Percentiles rank a stretch among this genome's conserved stretches.
phyloP scores from a whole-genome alignment of 805 yeast species.

The Metschnikowia noctiluminum region DNA sequence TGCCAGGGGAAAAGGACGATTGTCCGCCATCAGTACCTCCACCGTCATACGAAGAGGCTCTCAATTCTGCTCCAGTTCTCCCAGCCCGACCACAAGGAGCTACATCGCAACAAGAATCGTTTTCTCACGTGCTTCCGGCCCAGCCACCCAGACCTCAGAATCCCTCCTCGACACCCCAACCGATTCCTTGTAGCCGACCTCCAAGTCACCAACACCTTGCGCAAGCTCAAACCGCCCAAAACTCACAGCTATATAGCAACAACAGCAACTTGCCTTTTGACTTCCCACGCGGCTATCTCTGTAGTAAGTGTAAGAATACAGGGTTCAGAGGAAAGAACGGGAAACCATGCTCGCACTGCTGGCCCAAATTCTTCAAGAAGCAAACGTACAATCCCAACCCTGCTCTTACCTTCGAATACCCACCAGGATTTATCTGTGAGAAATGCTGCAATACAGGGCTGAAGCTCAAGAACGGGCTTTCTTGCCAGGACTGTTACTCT shows the following conservation, averaged over 20 bases:
- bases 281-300: slow-evolving; percentile 30
- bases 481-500: slow-evolving; percentile 72
- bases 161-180: neutral
- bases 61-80: slow-evolving; percentile 20
- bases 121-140: slow-evolving; percentile 9
- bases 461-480: slow-evolving; percentile 55
- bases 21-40: slow-evolving; percentile 12
- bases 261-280: slow-evolving; percentile 25
- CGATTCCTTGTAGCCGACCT: neutral
- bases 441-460: slow-evolving; percentile 76
- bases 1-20: slow-evolving; percentile 2
- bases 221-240: neutral
- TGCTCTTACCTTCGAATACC: slow-evolving; percentile 63
- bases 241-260: slow-evolving; percentile 15
- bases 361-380: slow-evolving; percentile 24
- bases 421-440: slow-evolving; percentile 55
- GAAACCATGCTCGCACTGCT: slow-evolving; percentile 28
- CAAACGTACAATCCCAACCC: slow-evolving; percentile 46
- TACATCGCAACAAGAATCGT: slow-evolving; percentile 3
- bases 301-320: slow-evolving; percentile 34
- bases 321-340: slow-evolving; percentile 29
- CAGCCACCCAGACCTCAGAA: slow-evolving; percentile 5
- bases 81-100: slow-evolving; percentile 15
- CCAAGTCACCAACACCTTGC: neutral
- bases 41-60: slow-evolving; percentile 49